Conservation (phyloP, 1,284 basidiomycete genomes). For the Sporisorium exsertum region DNA sequence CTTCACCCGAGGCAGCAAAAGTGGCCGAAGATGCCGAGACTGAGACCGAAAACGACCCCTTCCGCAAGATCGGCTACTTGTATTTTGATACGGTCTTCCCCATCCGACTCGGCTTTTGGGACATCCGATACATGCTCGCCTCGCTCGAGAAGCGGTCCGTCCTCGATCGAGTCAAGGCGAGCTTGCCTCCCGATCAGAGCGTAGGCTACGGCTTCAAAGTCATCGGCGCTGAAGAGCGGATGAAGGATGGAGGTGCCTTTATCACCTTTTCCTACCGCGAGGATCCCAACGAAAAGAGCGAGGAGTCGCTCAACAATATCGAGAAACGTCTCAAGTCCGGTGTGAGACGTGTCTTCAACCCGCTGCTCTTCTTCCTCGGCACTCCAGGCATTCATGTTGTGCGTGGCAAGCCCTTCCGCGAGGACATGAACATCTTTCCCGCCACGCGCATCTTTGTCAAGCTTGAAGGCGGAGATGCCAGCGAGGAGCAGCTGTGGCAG, state of each 20-base stretch:
- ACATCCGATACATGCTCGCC: slow-evolving; percentile 53
- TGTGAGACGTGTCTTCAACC: slow-evolving; percentile 49
- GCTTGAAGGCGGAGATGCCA: slow-evolving; percentile 55
- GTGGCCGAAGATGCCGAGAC: slow-evolving; percentile 45
- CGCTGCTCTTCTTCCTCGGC: slow-evolving; percentile 47
- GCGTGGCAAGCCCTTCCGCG: slow-evolving; percentile 59
- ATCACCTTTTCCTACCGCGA: slow-evolving; percentile 49
- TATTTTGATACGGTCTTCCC: slow-evolving; percentile 66
- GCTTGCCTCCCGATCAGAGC: slow-evolving; percentile 43
- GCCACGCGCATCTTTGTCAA: slow-evolving; percentile 52
- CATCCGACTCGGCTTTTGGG: slow-evolving; percentile 59
- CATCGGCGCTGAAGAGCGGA: slow-evolving; percentile 54
- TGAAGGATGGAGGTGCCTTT: slow-evolving; percentile 63
- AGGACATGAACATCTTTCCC: slow-evolving; percentile 64
- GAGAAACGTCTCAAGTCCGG: slow-evolving; percentile 49
- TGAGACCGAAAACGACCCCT: slow-evolving; percentile 49
- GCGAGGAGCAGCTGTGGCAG: slow-evolving; percentile 62
- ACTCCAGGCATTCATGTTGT: slow-evolving; percentile 61
- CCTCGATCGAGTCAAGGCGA: slow-evolving; percentile 48
- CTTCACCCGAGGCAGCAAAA: slow-evolving; percentile 47
- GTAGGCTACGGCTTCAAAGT: slow-evolving; percentile 63
- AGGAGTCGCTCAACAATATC: slow-evolving; percentile 51
- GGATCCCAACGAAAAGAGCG: slow-evolving; percentile 41
- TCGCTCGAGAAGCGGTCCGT: slow-evolving; percentile 42
- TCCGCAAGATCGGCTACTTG: slow-evolving; percentile 53